Conservation (phyloP, 1,139 yeast species). For the Blastobotrys serpentis region DNA sequence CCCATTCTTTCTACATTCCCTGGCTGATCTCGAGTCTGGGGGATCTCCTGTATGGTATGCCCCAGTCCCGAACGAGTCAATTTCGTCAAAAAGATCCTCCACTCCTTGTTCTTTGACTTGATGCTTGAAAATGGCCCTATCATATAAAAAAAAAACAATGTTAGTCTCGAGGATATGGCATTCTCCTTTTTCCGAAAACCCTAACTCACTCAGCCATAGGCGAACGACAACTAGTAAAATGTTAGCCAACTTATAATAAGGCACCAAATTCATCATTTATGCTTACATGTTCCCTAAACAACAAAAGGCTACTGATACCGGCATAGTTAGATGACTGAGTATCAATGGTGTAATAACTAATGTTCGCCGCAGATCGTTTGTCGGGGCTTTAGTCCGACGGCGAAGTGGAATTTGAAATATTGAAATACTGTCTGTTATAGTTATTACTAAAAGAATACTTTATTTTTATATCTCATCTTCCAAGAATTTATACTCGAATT, state of each 20-base stretch:
- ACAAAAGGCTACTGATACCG: constrained; percentile 50
- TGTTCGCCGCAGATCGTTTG: too few relatives aligned
- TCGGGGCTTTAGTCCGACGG: too few relatives aligned
- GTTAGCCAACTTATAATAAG: background rate
- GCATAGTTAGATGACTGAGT: background rate
- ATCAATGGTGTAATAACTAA: too few relatives aligned
- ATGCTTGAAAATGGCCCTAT: constrained; percentile 68
- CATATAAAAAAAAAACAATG: too few relatives aligned
- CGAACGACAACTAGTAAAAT: constrained; percentile 67
- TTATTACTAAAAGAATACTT: background rate
- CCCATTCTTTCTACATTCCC: constrained; percentile 67
- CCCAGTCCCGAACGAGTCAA: constrained; percentile 89
- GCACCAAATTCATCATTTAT: constrained; percentile 21
- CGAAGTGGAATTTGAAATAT: too few relatives aligned
- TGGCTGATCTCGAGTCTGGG: constrained; percentile 74
- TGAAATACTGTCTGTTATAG: too few relatives aligned
- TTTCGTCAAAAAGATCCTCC: constrained; percentile 45
- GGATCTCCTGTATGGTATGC: constrained; percentile 79
- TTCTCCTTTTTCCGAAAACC: background rate
- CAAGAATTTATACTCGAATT: constrained; percentile 49
- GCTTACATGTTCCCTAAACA: constrained; percentile 89
- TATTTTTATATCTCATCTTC: constrained; percentile 41
- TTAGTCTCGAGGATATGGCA: background rate
- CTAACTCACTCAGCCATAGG: constrained; percentile 82
- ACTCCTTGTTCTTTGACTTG: constrained; percentile 53